Conservation (phyloP, 2,329 filamentous ascomycete species). For the Amphichorda felina region DNA sequence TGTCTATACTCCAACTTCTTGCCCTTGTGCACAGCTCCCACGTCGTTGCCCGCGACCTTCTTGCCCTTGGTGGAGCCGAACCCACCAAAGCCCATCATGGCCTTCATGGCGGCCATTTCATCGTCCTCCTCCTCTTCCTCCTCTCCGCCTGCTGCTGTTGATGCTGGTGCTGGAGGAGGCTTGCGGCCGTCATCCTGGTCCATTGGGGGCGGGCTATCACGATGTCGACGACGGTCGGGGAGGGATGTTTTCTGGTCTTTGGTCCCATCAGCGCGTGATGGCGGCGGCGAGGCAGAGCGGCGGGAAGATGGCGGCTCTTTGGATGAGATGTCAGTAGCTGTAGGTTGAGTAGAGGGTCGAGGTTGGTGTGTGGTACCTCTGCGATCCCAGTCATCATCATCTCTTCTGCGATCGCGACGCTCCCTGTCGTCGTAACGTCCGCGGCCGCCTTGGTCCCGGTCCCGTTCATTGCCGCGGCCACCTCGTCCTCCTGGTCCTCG, state of each 20-base stretch:
- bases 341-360: too few relatives aligned
- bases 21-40: constrained; percentile 74
- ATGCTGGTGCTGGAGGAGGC: too few relatives aligned
- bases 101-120: constrained; percentile 61
- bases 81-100: constrained; percentile 79
- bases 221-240: background rate
- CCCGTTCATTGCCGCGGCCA: background rate
- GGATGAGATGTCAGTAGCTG: too few relatives aligned
- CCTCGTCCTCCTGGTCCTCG: background rate
- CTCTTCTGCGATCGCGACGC: constrained; percentile 5
- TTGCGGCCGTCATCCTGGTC: constrained; percentile 5
- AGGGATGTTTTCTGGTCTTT: constrained; percentile 3
- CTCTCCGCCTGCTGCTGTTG: constrained; percentile 17
- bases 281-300: background rate
- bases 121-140: constrained; percentile 44
- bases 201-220: background rate
- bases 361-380: background rate
- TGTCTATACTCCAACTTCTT: constrained; percentile 93
- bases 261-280: background rate
- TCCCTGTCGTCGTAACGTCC: constrained; percentile 5
- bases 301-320: too few relatives aligned
- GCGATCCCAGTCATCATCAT: constrained; percentile 12
- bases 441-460: background rate
- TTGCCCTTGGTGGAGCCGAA: constrained; percentile 83
- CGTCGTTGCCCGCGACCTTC: constrained; percentile 79